phyloP scores from a whole-genome alignment of 2,329 filamentous ascomycete genomes.

The Neonectria faginata region DNA sequence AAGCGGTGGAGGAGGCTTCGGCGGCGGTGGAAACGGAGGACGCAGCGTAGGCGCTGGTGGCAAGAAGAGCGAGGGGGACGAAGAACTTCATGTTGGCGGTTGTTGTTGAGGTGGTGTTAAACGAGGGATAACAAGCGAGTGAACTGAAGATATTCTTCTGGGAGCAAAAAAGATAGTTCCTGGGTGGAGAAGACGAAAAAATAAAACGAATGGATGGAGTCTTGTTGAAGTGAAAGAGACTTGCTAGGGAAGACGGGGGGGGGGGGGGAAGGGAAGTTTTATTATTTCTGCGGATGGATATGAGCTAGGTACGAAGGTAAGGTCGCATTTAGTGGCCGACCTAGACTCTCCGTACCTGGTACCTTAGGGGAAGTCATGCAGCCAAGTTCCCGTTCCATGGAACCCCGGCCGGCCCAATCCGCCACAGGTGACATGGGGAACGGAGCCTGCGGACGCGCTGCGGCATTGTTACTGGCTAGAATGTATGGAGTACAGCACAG shows the following conservation, averaged over 20 bases:
- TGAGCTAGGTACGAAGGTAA: not conserved
- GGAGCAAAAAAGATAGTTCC: not conserved
- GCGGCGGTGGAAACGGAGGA: conserved; percentile 43
- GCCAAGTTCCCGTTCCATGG: not conserved
- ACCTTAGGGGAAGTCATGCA: conserved; percentile 7
- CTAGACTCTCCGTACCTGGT: not conserved
- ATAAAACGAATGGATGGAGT: not conserved
- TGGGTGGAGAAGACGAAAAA: not conserved
- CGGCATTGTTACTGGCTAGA: not conserved
- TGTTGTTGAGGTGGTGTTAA: conserved; percentile 13
- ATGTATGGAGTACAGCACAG: not conserved
- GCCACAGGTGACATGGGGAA: conserved; percentile 8
- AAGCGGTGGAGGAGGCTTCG: conserved; percentile 49
- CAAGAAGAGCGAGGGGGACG: conserved; percentile 55
- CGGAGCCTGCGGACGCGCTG: not conserved
- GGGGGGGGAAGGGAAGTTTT: conserved; percentile 12
- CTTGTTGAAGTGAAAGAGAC: not conserved
- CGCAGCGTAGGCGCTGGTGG: conserved; percentile 51
- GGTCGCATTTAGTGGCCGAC: not conserved
- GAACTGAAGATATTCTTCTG: not conserved
- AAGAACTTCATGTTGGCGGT: conserved; percentile 60
- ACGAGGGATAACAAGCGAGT: conserved; percentile 9
- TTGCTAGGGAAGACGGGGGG: not conserved
- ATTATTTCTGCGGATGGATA: conserved; percentile 12
- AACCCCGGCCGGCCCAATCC: not conserved